These are phyloP conservation scores for Hericium rajendrae DNA, from an alignment of 768 basidiomycete species.

Conservation along the genomic window DNA sequence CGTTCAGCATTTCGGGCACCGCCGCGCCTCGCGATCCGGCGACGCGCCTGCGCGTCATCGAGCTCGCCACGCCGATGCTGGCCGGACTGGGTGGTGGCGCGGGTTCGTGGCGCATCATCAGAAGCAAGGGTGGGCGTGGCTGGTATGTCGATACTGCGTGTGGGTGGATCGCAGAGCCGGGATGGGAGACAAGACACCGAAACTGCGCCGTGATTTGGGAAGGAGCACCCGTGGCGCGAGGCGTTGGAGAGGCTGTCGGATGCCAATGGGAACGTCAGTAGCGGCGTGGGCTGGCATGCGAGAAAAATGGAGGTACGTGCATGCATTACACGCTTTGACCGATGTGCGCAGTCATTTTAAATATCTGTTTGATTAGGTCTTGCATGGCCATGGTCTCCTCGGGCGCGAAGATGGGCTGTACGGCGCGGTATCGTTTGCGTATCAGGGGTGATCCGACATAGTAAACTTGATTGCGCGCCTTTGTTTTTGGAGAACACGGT, in stretches of 20 bases:
- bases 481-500: not conserved
- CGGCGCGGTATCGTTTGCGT: constrained; percentile 90
- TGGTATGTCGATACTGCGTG: constrained; percentile 92
- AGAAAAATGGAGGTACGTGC: constrained; percentile 61
- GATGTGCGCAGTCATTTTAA: not conserved
- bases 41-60: constrained; percentile 79
- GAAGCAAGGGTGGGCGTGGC: constrained; percentile 85
- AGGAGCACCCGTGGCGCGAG: constrained; percentile 54
- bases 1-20: constrained; percentile 38
- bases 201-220: constrained; percentile 28
- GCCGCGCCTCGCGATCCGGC: constrained; percentile 33
- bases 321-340: not conserved
- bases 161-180: constrained; percentile 56
- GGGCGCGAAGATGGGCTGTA: constrained; percentile 91
- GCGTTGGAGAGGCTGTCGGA: constrained; percentile 68
- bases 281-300: constrained; percentile 90
- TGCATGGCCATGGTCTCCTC: constrained; percentile 85
- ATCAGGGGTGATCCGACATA: constrained; percentile 53
- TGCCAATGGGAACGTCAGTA: constrained; percentile 83
- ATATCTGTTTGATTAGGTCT: constrained; percentile 27
- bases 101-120: constrained; percentile 80
- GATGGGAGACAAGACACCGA: constrained; percentile 23
- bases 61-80: constrained; percentile 66
- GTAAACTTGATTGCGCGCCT: not conserved
- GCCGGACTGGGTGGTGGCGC: constrained; percentile 68